Evolutionary conservation across 257 asterid species (phyloP), one percentile per base, ranked within the genome.

Genomic region (Paraleonurus japonicus): DNA sequence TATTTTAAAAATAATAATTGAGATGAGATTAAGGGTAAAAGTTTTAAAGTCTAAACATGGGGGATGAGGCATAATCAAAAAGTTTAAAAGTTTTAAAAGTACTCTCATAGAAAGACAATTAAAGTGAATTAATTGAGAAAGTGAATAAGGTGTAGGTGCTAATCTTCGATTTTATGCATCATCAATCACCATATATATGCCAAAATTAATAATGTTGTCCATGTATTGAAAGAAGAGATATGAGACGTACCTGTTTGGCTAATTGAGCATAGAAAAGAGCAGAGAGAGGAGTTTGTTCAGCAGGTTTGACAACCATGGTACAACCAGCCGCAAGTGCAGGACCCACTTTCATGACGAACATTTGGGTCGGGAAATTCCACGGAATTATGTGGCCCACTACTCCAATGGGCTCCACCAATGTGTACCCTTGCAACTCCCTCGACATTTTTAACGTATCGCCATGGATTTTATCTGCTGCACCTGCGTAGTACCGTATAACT

Each of bases 271-370:
- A 83, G 43, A 50, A 85, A 0, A 87, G 88, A 2, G 90, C 87
- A 5, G 90, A 83, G 9, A 87, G 88, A 3, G 93, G 93, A 0
- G 90, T 85, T 22, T 87, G 93, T 19, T 87, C 90, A 8, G 93
- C 93, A 0, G 93, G 87, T 72, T 87, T 87, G 39, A 87, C 69
- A 4, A 87, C 81, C 80, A 87, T 71, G 8, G 93, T 87, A 22
- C 88, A 83, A 10, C 93, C 88, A 23, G 87, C 87, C 9, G 93
- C 93, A 26, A 87, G 39, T 0, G 93, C 87, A 0, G 93, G 88
- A 11, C 83, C 87, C 3, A 85, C 90, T 71, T 87, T 87, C 86
- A 81, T 67, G 7, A 24, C 72, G 8, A 87, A 87, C 88, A 87
- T 85, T 0, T 67, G 84, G 0, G 76, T 57, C 0, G 93, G 93